Evolutionary conservation across 2,329 filamentous ascomycete genomes (phyloP).

Genomic region (Conoideocrella luteorostrata): DNA sequence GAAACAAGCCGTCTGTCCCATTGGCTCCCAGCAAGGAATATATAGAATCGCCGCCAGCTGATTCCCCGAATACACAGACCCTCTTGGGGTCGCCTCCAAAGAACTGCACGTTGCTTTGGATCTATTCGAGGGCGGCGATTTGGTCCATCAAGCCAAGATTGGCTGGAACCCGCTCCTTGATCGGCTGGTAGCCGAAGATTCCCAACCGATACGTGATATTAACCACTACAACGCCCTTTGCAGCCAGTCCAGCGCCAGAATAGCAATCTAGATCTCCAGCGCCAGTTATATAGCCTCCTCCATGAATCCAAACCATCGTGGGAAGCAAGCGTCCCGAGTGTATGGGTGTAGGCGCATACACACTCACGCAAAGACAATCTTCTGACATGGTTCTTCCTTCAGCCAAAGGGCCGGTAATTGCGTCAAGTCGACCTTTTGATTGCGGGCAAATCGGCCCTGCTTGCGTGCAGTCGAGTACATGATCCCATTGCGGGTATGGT

Average conservation of each 20-base stretch:
- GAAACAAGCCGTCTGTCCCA: too few species aligned
- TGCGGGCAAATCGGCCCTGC: constrained; percentile 14
- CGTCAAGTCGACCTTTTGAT: constrained; percentile 9
- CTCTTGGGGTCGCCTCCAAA: constrained; percentile 60
- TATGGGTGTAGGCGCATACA: constrained; percentile 7
- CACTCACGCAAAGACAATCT: constrained; percentile 12
- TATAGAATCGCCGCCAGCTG: constrained; percentile 44
- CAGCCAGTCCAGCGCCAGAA: constrained; percentile 5
- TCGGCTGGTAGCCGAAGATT: constrained; percentile 30
- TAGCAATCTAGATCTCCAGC: constrained; percentile 11
- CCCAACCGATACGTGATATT: constrained; percentile 28
- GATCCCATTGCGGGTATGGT: constrained; percentile 5
- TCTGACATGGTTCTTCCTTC: constrained; percentile 8
- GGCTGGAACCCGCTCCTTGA: constrained; percentile 15
- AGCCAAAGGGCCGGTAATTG: constrained; percentile 9
- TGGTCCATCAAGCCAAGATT: constrained; percentile 58
- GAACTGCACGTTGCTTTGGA: constrained; percentile 53
- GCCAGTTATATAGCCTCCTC: constrained; percentile 16
- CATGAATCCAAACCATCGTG: constrained; percentile 19
- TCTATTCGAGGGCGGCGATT: constrained; percentile 52
- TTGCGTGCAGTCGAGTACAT: constrained; percentile 8
- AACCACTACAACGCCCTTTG: constrained; percentile 17
- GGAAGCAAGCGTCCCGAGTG: constrained; percentile 1
- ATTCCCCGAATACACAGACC: constrained; percentile 38
- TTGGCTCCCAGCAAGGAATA: constrained; percentile 12